Conservation (phyloP, 1,139 yeast species). For the Pichia sp. region DNA sequence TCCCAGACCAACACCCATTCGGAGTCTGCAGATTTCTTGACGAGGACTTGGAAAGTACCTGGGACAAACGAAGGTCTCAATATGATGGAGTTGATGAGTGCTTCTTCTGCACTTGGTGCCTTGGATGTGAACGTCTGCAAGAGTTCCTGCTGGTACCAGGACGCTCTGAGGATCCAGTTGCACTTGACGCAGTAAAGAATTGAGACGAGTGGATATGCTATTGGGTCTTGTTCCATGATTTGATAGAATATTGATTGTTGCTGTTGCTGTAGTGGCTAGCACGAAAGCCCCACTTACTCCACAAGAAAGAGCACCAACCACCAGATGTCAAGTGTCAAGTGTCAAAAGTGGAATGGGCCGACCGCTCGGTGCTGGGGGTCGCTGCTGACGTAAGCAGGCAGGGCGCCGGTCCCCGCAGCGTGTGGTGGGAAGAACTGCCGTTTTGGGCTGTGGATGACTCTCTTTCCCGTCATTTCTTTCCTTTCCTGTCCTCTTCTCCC, state of each 20-base stretch:
- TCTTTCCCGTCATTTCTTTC: background rate
- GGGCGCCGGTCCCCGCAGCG: background rate
- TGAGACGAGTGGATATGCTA: constrained; percentile 36
- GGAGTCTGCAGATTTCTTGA: constrained; percentile 29
- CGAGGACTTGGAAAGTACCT: constrained; percentile 50
- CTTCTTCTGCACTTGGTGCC: constrained; percentile 13
- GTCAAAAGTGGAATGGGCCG: too few relatives aligned
- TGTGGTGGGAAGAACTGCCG: too few relatives aligned
- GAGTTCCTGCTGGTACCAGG: constrained; percentile 66
- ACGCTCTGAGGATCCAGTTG: constrained; percentile 65
- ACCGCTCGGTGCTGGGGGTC: too few relatives aligned
- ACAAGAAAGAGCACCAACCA: too few relatives aligned
- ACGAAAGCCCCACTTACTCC: too few relatives aligned
- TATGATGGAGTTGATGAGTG: constrained; percentile 48
- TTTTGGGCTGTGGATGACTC: background rate
- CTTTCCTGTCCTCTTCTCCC: too few relatives aligned
- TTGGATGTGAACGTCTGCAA: constrained; percentile 52
- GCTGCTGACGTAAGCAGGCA: too few relatives aligned
- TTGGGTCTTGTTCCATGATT: constrained; percentile 14
- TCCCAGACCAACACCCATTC: constrained; percentile 49
- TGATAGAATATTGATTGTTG: background rate
- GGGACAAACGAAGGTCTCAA: constrained; percentile 47
- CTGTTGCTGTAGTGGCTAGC: too few relatives aligned
- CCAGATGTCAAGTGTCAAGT: too few relatives aligned
- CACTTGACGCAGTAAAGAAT: constrained; percentile 61